These are phyloP conservation scores for Fulvia fulva DNA, from an alignment of 2,329 filamentous ascomycete species.

Conservation along the genomic window DNA sequence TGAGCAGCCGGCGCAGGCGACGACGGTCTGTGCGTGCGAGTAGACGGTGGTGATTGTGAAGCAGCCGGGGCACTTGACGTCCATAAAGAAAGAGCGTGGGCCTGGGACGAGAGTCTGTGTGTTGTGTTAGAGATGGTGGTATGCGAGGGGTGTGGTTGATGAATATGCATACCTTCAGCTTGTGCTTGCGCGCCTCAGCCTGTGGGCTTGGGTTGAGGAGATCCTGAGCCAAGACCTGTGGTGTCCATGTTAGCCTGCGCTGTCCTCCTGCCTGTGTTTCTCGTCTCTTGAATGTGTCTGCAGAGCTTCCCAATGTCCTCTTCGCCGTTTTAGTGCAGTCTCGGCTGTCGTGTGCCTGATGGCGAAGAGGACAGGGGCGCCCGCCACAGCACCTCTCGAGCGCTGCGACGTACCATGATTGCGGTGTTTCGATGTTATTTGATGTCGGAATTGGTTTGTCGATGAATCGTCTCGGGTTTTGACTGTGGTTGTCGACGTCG, in stretches of 20 bases:
- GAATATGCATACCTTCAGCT: slow-evolving; percentile 80
- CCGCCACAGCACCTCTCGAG: slow-evolving; percentile 16
- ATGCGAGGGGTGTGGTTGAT: slow-evolving; percentile 7
- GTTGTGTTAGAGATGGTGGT: background rate
- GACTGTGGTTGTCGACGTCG: slow-evolving; percentile 13
- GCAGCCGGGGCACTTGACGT: slow-evolving; percentile 99
- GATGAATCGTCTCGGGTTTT: slow-evolving; percentile 9
- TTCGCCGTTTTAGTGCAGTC: slow-evolving; percentile 1
- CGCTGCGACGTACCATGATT: slow-evolving; percentile 28
- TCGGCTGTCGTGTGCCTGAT: slow-evolving; percentile 26
- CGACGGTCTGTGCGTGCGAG: slow-evolving; percentile 99
- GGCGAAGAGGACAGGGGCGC: slow-evolving; percentile 5
- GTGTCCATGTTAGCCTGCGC: slow-evolving; percentile 22
- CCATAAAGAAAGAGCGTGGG: slow-evolving; percentile 99
- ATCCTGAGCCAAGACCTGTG: slow-evolving; percentile 99
- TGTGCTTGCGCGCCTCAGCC: slow-evolving; percentile 99
- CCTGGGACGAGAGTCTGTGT: slow-evolving; percentile 70
- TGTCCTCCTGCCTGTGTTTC: background rate
- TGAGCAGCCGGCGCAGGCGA: slow-evolving; percentile 99
- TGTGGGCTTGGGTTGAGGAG: slow-evolving; percentile 98
- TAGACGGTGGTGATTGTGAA: slow-evolving; percentile 99
- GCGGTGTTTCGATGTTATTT: slow-evolving; percentile 24
- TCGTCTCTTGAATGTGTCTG: slow-evolving; percentile 1
- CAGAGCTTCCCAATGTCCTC: slow-evolving; percentile 2
- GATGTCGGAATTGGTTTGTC: slow-evolving; percentile 8